Evolutionary conservation across 2,329 filamentous ascomycete species (phyloP), one percentile per base, ranked within the genome.

Genomic region (Aureobasidium subglaciale): DNA sequence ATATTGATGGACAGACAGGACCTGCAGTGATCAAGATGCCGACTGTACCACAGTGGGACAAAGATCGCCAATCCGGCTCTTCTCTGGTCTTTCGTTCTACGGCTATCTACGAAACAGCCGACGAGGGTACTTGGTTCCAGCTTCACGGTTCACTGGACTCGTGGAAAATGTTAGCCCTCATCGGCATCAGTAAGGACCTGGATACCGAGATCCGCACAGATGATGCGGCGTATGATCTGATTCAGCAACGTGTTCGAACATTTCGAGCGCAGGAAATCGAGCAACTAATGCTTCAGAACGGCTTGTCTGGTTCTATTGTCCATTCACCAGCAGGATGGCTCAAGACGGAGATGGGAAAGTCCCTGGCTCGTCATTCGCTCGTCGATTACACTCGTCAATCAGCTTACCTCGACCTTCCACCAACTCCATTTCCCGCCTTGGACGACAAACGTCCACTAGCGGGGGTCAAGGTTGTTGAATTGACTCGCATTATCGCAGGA

Each of bases 81-180:
- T 62, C 70, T 0, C 62, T 76, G 45, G 68, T 68, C 29, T 71
- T 71, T 40, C 70, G 76, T 16, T 63, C 70, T 4, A 75, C 73
- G 7, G 73, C 70, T 2, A 70, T 78, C 42, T 80, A 79, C 59
- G 73, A 72, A 7, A 80, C 78, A 0, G 72, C 68, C n/a, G 65
- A 75, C 30, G 69, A 41, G 11, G 38, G 38, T 0, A 70, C 73
- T 0, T 78, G 74, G 73, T 81, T 77, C 61, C 75, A 75, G 10
- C 67, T 81, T 0, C 76, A 80, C 53, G 78, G 78, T 5, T 78
- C 73, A 0, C 67, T 80, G 41, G 63, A 77, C 32, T 72, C 76
- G 0, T 62, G 64, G 2, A 68, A 71, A 2, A 73, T 74, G 0
- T 68, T 80, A 1, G 61, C 67, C 24, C 71, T 73, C n/a, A 73